These are phyloP conservation scores for Calonectria pauciramosa DNA, from an alignment of 2,329 filamentous ascomycete species.

Conservation along the genomic window DNA sequence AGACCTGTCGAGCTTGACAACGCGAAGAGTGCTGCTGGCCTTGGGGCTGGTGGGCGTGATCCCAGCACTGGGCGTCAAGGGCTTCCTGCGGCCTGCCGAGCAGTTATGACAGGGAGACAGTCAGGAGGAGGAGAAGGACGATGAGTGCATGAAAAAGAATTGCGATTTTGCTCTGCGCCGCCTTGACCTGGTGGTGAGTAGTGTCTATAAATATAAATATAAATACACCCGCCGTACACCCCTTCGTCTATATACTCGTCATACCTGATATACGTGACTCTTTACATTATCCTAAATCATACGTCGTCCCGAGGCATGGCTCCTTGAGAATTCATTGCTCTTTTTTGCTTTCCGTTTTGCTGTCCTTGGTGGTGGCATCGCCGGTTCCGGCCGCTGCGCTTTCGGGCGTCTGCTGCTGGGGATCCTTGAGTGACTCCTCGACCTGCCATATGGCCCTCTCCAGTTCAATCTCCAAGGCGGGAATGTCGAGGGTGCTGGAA, in stretches of 20 bases:
- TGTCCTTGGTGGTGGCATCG: conserved; percentile 14
- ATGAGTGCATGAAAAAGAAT: conserved; percentile 35
- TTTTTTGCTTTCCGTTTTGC: conserved; percentile 35
- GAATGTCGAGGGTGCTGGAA: conserved; percentile 74
- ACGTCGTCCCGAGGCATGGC: conserved; percentile 38
- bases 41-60: conserved; percentile 49
- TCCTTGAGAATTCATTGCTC: conserved; percentile 37
- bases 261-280: conserved; percentile 29
- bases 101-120: conserved; percentile 40
- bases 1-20: conserved; percentile 45
- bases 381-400: conserved; percentile 31
- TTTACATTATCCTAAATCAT: conserved; percentile 38
- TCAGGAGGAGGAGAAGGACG: neutral
- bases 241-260: conserved; percentile 35
- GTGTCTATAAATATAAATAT: conserved; percentile 47
- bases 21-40: conserved; percentile 46
- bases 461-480: conserved; percentile 79
- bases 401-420: conserved; percentile 35
- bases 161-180: conserved; percentile 35
- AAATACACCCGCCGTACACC: conserved; percentile 36
- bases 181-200: conserved; percentile 37
- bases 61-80: conserved; percentile 40
- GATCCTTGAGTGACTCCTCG: conserved; percentile 62
- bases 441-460: conserved; percentile 85
- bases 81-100: conserved; percentile 33